phyloP scores from a whole-genome alignment of 768 basidiomycete species.

The Leucocoprinus leucothites region DNA sequence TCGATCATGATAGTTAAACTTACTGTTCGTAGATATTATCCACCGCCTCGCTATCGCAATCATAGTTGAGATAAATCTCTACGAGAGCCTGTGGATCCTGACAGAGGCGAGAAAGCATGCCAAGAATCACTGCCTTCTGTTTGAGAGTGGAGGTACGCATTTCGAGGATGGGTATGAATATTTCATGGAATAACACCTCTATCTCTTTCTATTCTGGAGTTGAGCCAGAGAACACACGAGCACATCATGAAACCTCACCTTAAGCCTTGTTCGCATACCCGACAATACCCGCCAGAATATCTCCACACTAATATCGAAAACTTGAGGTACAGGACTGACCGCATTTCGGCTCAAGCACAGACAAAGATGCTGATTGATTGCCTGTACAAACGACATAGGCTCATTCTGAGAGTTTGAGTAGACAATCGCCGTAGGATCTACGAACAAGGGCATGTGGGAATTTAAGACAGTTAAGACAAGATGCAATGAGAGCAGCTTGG shows the following conservation, averaged over 20 bases:
- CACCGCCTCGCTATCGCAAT: conserved; percentile 90
- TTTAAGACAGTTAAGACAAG: conserved; percentile 90
- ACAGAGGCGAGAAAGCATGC: conserved; percentile 83
- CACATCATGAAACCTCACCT: conserved; percentile 48
- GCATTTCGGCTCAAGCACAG: conserved; percentile 91
- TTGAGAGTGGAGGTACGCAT: conserved; percentile 95
- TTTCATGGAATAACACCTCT: conserved; percentile 96
- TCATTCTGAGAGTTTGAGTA: conserved; percentile 89
- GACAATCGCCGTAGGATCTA: conserved; percentile 85
- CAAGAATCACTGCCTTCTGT: conserved; percentile 91
- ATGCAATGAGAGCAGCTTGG: conserved; percentile 91
- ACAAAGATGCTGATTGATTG: conserved; percentile 94
- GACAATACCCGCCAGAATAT: conserved; percentile 97
- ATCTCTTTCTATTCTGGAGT: conserved; percentile 83
- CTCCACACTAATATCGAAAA: conserved; percentile 97
- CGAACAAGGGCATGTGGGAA: conserved; percentile 87
- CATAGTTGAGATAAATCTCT: conserved; percentile 98
- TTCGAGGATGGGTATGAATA: conserved; percentile 97
- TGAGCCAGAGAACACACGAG: conserved; percentile 13
- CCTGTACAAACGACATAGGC: conserved; percentile 86
- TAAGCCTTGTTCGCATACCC: conserved; percentile 92
- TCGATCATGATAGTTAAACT: conserved; percentile 28
- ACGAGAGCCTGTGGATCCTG: conserved; percentile 98
- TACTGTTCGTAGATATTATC: conserved; percentile 98
- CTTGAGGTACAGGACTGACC: conserved; percentile 91